Conservation (phyloP, 495 filamentous ascomycete genomes). For the Lasiosphaeria hispida region DNA sequence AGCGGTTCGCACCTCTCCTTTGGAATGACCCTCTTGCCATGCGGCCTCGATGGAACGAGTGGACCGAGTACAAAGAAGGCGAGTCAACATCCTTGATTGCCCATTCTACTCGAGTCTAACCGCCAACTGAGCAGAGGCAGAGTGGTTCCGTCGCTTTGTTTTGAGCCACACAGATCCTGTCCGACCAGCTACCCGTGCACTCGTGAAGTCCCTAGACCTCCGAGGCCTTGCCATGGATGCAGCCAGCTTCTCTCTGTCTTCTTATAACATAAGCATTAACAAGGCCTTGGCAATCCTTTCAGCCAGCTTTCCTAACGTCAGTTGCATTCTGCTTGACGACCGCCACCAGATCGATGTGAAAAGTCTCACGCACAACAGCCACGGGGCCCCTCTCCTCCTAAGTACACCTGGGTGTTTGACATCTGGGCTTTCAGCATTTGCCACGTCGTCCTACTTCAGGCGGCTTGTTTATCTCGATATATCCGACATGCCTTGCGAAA, state of each 20-base stretch:
- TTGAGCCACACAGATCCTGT: conserved; percentile 25
- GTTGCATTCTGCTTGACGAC: conserved; percentile 40
- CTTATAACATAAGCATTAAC: conserved; percentile 29
- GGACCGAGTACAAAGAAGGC: conserved; percentile 41
- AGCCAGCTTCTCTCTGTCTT: conserved; percentile 30
- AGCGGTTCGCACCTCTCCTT: conserved; percentile 43
- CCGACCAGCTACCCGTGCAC: conserved; percentile 25
- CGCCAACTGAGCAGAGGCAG: conserved; percentile 28
- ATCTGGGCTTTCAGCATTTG: conserved; percentile 30
- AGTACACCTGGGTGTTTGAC: conserved; percentile 34
- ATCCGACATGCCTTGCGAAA: conserved; percentile 36
- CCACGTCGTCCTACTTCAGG: conserved; percentile 28
- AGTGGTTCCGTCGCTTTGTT: conserved; percentile 41
- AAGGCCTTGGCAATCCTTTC: conserved; percentile 30
- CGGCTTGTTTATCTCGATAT: conserved; percentile 45
- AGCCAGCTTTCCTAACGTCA: conserved; percentile 33
- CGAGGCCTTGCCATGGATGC: conserved; percentile 34
- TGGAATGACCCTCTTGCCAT: conserved; percentile 46
- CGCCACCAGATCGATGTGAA: conserved; percentile 35
- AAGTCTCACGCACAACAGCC: conserved; percentile 12
- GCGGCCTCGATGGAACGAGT: conserved; percentile 25
- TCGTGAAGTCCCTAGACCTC: conserved; percentile 39
- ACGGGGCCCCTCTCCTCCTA: conserved; percentile 28
- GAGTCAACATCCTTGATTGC: conserved; percentile 13
- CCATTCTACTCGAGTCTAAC: not conserved